These are phyloP conservation scores for Senecio squalidus DNA, from an alignment of 140 eudicot genomes.

Conservation along the genomic window DNA sequence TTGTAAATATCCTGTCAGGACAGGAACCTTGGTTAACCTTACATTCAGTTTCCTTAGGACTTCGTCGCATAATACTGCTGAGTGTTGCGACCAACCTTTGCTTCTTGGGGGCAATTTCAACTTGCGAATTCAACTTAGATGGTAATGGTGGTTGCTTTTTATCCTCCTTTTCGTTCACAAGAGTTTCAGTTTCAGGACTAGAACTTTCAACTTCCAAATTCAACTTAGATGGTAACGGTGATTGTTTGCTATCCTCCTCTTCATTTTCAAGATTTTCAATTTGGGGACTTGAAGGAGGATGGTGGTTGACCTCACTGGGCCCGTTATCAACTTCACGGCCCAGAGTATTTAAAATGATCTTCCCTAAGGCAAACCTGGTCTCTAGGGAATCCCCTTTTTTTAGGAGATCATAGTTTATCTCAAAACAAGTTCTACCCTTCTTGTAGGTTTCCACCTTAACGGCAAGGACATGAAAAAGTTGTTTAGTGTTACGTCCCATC, in stretches of 20 bases:
- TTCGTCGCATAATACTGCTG: constrained; percentile 8
- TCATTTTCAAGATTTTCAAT: constrained; percentile 1
- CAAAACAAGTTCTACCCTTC: constrained; percentile 18
- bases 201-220: too few species aligned
- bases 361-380: constrained; percentile 70
- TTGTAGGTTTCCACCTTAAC: constrained; percentile 24
- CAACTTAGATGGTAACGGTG: neutral
- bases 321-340: constrained; percentile 14
- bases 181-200: neutral
- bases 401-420: constrained; percentile 44
- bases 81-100: constrained; percentile 12
- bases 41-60: neutral
- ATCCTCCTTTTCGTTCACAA: constrained; percentile 6
- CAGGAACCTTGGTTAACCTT: neutral
- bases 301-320: neutral
- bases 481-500: constrained; percentile 14
- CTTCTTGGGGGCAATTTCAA: constrained; percentile 1
- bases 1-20: constrained; percentile 7
- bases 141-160: neutral
- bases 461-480: constrained; percentile 29
- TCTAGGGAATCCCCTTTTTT: constrained; percentile 36
- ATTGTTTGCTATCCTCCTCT: neutral
- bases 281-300: neutral
- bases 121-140: constrained; percentile 2
- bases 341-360: constrained; percentile 61